Percentiles rank a stretch among this genome's conserved stretches.
Conservation (phyloP, 257 asterid species). For the Solanum pennellii region DNA sequence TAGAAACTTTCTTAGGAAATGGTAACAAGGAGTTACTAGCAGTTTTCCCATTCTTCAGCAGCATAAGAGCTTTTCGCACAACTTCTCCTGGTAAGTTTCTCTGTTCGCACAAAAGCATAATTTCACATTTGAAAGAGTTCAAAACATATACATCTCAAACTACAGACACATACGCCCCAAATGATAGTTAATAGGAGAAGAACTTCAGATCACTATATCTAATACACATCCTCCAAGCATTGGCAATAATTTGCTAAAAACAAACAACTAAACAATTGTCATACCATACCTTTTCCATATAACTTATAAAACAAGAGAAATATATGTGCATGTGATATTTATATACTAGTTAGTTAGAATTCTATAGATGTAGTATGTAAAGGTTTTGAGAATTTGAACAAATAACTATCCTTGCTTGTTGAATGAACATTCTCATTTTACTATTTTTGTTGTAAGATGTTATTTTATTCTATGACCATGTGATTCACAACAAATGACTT, state of each 20-base stretch:
- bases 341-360: too few species aligned
- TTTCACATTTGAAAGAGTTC: not conserved
- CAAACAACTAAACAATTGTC: not conserved
- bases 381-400: too few species aligned
- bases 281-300: not conserved
- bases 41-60: constrained; percentile 68
- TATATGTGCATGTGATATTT: too few species aligned
- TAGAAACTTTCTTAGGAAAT: constrained; percentile 54
- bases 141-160: not conserved
- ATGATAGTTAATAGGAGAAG: not conserved
- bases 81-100: constrained; percentile 77
- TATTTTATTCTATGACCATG: too few species aligned
- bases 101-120: constrained; percentile 17
- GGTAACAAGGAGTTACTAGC: constrained; percentile 44
- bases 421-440: too few species aligned
- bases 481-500: too few species aligned
- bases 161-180: not conserved
- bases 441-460: too few species aligned
- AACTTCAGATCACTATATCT: not conserved
- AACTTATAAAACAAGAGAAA: too few species aligned
- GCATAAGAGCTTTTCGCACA: constrained; percentile 68
- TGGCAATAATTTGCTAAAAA: not conserved
- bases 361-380: too few species aligned
- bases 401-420: too few species aligned
- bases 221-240: not conserved